phyloP scores from a whole-genome alignment of 345 rosid species.

The Hibiscus syriacus region DNA sequence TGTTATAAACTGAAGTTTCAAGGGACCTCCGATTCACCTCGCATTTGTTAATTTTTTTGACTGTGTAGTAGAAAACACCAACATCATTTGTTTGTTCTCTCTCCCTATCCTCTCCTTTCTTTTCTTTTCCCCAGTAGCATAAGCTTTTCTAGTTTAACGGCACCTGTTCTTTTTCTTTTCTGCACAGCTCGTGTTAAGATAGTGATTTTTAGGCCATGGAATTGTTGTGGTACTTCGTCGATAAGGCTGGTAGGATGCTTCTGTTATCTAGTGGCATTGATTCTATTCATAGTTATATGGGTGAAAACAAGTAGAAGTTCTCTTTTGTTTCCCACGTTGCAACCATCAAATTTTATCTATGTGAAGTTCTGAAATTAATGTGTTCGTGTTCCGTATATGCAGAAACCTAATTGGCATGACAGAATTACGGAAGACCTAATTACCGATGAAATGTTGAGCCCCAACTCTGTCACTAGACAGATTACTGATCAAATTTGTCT shows the following conservation, averaged over 20 bases:
- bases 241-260: background rate
- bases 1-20: background rate
- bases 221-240: background rate
- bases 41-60: too few relatives aligned
- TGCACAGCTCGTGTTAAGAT: too few relatives aligned
- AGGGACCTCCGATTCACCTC: background rate
- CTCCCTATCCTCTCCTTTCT: too few relatives aligned
- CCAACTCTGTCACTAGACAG: constrained; percentile 74
- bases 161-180: too few relatives aligned
- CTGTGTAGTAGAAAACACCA: too few relatives aligned
- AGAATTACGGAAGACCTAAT: constrained; percentile 53
- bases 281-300: background rate
- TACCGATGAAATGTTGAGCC: constrained; percentile 76
- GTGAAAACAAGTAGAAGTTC: background rate
- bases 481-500: constrained; percentile 81
- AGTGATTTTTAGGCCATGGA: background rate
- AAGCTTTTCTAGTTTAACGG: too few relatives aligned
- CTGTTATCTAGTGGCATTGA: background rate
- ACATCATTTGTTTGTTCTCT: too few relatives aligned
- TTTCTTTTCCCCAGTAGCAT: too few relatives aligned
- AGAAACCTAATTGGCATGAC: constrained; percentile 46
- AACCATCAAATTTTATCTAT: background rate
- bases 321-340: background rate
- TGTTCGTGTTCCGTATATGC: constrained; percentile 13
- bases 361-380: background rate